Evolutionary conservation across 1,139 yeast genomes (phyloP), one percentile per base, ranked within the genome.

Genomic region (Hyphopichia fennica): DNA sequence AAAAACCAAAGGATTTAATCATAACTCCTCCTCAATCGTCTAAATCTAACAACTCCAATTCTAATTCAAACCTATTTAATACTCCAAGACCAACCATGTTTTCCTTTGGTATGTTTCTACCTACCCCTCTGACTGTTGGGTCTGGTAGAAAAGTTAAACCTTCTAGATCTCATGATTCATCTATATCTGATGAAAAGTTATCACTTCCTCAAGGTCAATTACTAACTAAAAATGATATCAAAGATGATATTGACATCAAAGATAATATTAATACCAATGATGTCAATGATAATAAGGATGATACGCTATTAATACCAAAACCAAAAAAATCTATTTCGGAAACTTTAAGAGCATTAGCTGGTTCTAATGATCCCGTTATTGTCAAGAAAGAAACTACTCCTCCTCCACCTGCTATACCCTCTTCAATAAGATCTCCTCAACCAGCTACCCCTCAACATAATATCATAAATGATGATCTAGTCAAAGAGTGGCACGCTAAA

Each of bases 91-190:
- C 18, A 25, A 28, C 19, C 11, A 35, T 35, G 37, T 38, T 34
- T 11, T 32, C 63, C 19, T 61, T 67, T 47, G 69, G 70, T 3
- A 50, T 62, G 34, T 54, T 71, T 29, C 55, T 71, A 39, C 77
- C 77, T 2, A 62, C 67, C n/a, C 75, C 74, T 2, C 66, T 73
- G 1, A 68, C 71, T 0, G 62, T 70, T 5, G 77, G 77, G 1
- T 53, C 71, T 1, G 77, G 77, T 1, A 55, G 77, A 41, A 56
- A 50, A 38, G 20, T 19, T 29, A 37, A 37, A 30, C 17, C 6
- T n/a, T 22, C 25, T n/a, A 28, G 14, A 15, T 13, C 34, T 17
- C 17, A 20, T 7, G 22, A 11, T 30, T 30, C 33, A 17, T 28
- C 30, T 28, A 25, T 25, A 7, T 25, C 13, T 25, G 28, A 25